A percentile compares a stretch with the other conserved stretches of the same genome.
Conservation (phyloP, 2,329 filamentous ascomycete species). For the Emmonsiellopsis sp. region DNA sequence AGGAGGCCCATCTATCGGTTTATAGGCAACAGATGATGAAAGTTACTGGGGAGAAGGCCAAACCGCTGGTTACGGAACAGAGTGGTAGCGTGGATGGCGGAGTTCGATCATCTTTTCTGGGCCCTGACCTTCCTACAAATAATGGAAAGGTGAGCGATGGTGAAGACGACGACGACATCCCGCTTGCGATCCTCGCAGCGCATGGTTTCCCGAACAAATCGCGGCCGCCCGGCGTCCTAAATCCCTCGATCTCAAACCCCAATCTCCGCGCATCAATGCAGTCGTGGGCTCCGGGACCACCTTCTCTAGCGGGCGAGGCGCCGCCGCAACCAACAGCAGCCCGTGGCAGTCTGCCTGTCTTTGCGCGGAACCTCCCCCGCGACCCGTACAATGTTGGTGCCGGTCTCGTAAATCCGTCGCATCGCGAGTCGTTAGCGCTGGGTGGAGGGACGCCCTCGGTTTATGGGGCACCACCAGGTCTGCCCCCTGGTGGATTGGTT, state of each 20-base stretch:
- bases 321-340: constrained; percentile 25
- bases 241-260: constrained; percentile 58
- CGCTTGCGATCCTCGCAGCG: constrained; percentile 74
- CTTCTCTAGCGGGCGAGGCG: constrained; percentile 50
- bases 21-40: constrained; percentile 97
- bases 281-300: constrained; percentile 43
- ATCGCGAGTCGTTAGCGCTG: constrained; percentile 67
- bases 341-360: constrained; percentile 59
- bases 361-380: constrained; percentile 70
- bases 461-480: constrained; percentile 29
- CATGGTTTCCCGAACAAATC: constrained; percentile 79
- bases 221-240: constrained; percentile 61
- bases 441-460: constrained; percentile 47
- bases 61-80: constrained; percentile 34
- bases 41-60: constrained; percentile 60
- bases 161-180: constrained; percentile 80
- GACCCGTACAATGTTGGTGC: constrained; percentile 73
- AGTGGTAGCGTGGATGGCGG: constrained; percentile 49
- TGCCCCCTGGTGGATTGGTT: constrained; percentile 68
- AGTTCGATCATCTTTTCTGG: constrained; percentile 34
- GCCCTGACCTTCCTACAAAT: constrained; percentile 14
- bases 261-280: constrained; percentile 55
- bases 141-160: constrained; percentile 39
- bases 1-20: constrained; percentile 81
- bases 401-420: constrained; percentile 60